Evolutionary conservation across 345 rosid species (phyloP), one percentile per base, ranked within the genome.

Genomic region (Pelargonium nanum): DNA sequence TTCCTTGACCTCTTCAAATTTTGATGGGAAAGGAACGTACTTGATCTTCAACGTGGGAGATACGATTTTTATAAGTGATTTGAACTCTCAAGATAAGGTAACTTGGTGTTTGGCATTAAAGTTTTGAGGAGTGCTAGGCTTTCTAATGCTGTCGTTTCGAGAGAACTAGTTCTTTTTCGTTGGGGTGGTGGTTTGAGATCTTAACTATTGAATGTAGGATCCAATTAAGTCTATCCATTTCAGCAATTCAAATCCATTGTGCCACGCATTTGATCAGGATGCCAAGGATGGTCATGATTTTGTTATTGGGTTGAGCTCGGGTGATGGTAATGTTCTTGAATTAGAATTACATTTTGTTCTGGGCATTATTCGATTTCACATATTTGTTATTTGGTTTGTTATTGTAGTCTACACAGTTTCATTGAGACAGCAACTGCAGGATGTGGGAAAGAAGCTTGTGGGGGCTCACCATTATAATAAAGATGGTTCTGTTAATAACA

Each of bases 51-150:
- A 94, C 67, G 93, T 90, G 26, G 96, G 96, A n/a, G 99, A 94
- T 77, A 84, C 93, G 40, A 77, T 94, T 60, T 94, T 94, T 77
- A 64, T 94, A 40, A 88, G 97, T 65, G 99, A 94, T 77, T 72
- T 90, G 78, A 94, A 90, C 72, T 94, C 99, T 61, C 96, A 88
- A 76, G 97, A 94, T 69, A 94, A 94, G 97, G 99, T 88, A 77
- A 74, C 44, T 6, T 40, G 48, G 48, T 40, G 5, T 40, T 40
- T 40, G 16, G 10, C 16, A 17, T 0, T 40, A 17, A 40, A 40
- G 48, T 40, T 40, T 40, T 40, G 48, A 40, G 48, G 53, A 21
- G 15, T 53, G n/a, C 23, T 56, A 1, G 51, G 23, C 16, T 54
- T 53, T 22, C 5, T 68, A 68, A 55, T 55, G 63, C 61, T 54